These are phyloP conservation scores for Arachis stenosperma DNA, from an alignment of 306 rosid species.

Conservation along the genomic window DNA sequence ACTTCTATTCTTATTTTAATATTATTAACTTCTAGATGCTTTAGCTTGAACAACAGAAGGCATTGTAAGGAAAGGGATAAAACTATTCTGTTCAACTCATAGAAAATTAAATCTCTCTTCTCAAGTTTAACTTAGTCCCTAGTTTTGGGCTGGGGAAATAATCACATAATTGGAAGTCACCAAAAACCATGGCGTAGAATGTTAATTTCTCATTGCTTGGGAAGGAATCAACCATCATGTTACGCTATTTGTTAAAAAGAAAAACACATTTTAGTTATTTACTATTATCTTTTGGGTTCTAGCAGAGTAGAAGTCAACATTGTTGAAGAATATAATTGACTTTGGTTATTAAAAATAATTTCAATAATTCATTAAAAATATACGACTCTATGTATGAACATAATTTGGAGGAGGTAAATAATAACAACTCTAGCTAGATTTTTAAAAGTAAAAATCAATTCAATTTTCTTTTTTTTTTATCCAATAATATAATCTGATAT, in stretches of 20 bases:
- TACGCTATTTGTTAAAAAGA: neutral
- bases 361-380: neutral
- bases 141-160: neutral
- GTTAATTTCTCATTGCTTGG: neutral
- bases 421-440: neutral
- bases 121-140: neutral
- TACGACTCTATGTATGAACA: neutral
- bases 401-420: too few species aligned
- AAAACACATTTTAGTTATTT: conserved; percentile 1
- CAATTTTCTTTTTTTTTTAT: too few species aligned
- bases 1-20: too few species aligned
- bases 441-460: neutral
- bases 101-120: neutral
- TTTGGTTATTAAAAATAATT: neutral
- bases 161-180: neutral
- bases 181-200: neutral
- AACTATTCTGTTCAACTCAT: neutral
- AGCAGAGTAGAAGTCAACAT: neutral
- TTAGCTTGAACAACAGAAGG: neutral
- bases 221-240: neutral
- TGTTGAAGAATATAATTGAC: neutral
- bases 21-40: too few species aligned
- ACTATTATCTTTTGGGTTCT: neutral
- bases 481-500: too few species aligned
- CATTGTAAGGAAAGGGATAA: neutral